These are phyloP conservation scores for Chaetothyriales sp. DNA, from an alignment of 2,329 filamentous ascomycete species.

Conservation along the genomic window DNA sequence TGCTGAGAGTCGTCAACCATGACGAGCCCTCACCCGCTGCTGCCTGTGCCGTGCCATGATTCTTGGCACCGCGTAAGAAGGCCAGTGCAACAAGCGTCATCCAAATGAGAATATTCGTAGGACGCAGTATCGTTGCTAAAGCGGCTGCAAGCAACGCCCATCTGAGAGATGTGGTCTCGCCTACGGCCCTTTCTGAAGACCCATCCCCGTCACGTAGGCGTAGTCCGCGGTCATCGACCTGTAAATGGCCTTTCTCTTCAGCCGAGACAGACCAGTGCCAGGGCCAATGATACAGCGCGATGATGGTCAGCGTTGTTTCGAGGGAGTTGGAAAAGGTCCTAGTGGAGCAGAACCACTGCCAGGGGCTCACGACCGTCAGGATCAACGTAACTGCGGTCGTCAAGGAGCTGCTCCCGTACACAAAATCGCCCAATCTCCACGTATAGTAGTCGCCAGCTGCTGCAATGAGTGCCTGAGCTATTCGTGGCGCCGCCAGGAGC, in stretches of 20 bases:
- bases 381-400: slow-evolving; percentile 57
- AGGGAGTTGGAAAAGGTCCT: slow-evolving; percentile 88
- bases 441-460: slow-evolving; percentile 73
- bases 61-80: slow-evolving; percentile 1
- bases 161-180: slow-evolving; percentile 30
- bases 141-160: slow-evolving; percentile 62
- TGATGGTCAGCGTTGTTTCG: slow-evolving; percentile 73
- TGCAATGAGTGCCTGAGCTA: slow-evolving; percentile 64
- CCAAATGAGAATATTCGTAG: slow-evolving; percentile 86
- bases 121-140: slow-evolving; percentile 69
- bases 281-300: slow-evolving; percentile 72
- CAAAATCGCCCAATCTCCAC: slow-evolving; percentile 61
- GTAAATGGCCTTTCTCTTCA: background rate
- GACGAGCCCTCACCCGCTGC: background rate
- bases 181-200: slow-evolving; percentile 1
- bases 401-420: slow-evolving; percentile 55
- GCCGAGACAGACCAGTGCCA: slow-evolving; percentile 50
- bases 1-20: slow-evolving; percentile 1
- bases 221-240: slow-evolving; percentile 10
- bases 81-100: slow-evolving; percentile 39
- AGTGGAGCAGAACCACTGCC: slow-evolving; percentile 94
- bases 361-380: slow-evolving; percentile 63
- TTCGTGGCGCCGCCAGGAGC: slow-evolving; percentile 58
- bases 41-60: background rate
- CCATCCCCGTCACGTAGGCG: slow-evolving; percentile 2